Base-by-base conservation (phyloP, 208 protist species). In the Wallacemonas sp. region DNA sequence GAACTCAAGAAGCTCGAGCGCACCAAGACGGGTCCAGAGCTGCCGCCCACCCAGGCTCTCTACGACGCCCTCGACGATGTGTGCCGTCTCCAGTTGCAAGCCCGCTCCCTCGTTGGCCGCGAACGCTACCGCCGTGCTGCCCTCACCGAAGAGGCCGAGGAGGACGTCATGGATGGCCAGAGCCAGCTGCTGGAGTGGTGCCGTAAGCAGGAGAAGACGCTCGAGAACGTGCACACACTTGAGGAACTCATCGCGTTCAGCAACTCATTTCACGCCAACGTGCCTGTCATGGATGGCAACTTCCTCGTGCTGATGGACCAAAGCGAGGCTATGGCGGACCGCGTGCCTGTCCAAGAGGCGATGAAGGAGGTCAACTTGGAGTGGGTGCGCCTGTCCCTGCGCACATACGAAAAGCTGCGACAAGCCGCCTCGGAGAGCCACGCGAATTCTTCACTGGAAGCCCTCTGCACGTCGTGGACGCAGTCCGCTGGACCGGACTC, bases 221-320 rank as follows among this genome's bases (percentile, higher is more conserved):
- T 96, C 21, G 62, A 82, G 22, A 69, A 60, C 33, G 66, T 93
- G 26, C 69, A 68, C 11, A 54, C 68, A 19, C 27, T 91, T 34
- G 71, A 79, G 26, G 81, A 91, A 36, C 24, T 94, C 36, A 62
- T 71, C 17, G 78, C 83, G 63, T 94, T 96, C 68, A 84, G 66
- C 63, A 77, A 71, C 21, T 92, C 84, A 2, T 86, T 96, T 54
- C 60, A 69, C 33, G 63, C 72, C 12, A 96, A 96, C 62, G 85
- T 90, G 41, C 62, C 70, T 2, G 85, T 94, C 19, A 96, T 94
- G 88, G 85, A 91, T 39, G 88, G 77, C 56, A 94, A 96, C 69
- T 94, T 94, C 66, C 75, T 90, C 26, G 82, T 93, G 9, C 71
- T 96, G 11, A 71, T 86, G 45, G 88, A 95, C 64, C 86, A 83